Evolutionary conservation across 352 stramenopile species (phyloP), one percentile per base, ranked within the genome.

Genomic region (Globisporangium cylindrosporum): DNA sequence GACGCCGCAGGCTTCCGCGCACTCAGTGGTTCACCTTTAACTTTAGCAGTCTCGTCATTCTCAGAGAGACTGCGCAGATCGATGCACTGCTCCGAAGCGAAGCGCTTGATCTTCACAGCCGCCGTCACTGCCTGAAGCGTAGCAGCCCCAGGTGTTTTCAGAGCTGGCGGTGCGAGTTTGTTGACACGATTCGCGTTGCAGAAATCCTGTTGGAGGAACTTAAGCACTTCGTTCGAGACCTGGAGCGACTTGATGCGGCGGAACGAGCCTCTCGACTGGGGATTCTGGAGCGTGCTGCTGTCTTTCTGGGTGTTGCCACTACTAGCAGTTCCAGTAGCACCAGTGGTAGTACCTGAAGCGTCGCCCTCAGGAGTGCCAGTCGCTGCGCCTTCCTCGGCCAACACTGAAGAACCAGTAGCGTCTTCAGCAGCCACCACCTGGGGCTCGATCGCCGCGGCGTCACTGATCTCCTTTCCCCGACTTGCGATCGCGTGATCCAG

Each of bases 201-300:
- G 60, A 93, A 91, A 48, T 92, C 85, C 29, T 91, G 85, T 46
- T 92, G 77, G 0, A 93, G 75, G 55, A 92, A 92, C 3, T 74
- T 59, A 15, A 93, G 73, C 27, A 93, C 85, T 20, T 84, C 81
- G 0, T 73, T 65, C 0, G 85, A 86, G 1, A 91, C 85, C 34
- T 86, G 79, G 15, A 92, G 74, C 36, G 79, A 79, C 34, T 84
- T 88, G 54, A 92, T 72, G 12, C 72, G 72, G 8, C 71, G 75
- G 29, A 90, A 84, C 0, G 67, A 67, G 0, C 51, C 64, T 20
- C 36, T 34, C 25, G 41, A 53, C 56, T 68, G 58, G 29, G 62
- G 46, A 3, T 24, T 29, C 22, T 48, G 49, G 25, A 15, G n/a
- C 49, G 48, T 46, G 36, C 24, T 36, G 36, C 24, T 4, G 20